Evolutionary conservation across 2,329 filamentous ascomycete genomes (phyloP).

Genomic region (Beauveria sp.): DNA sequence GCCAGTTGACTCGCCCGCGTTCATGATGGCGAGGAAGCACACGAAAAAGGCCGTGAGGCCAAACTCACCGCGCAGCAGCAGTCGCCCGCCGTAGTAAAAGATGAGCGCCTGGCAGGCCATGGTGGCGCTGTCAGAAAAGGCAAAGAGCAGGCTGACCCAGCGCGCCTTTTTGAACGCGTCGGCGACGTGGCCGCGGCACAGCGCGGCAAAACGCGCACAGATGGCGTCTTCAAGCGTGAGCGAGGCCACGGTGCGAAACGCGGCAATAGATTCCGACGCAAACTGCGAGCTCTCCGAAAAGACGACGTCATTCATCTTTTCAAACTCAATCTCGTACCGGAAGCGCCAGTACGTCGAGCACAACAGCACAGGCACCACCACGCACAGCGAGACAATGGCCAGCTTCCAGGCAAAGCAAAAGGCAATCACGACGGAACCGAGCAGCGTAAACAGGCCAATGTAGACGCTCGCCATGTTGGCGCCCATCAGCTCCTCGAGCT

Average conservation of each 20-base stretch:
- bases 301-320: conserved; percentile 58
- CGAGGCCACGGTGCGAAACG: conserved; percentile 64
- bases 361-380: conserved; percentile 45
- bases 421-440: conserved; percentile 57
- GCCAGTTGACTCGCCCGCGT: conserved; percentile 60
- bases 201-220: conserved; percentile 47
- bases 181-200: conserved; percentile 52
- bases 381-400: conserved; percentile 57
- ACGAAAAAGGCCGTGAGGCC: conserved; percentile 40
- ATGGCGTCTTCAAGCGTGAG: conserved; percentile 64
- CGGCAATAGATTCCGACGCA: conserved; percentile 64
- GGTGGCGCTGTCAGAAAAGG: conserved; percentile 59
- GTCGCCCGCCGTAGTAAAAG: conserved; percentile 59
- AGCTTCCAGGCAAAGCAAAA: conserved; percentile 74
- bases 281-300: conserved; percentile 68
- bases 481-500: conserved; percentile 57
- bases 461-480: conserved; percentile 57
- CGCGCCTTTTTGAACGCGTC: conserved; percentile 54
- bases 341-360: conserved; percentile 42
- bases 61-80: conserved; percentile 46
- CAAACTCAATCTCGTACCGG: conserved; percentile 57
- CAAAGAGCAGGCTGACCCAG: conserved; percentile 57
- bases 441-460: conserved; percentile 56
- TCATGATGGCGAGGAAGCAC: conserved; percentile 58
- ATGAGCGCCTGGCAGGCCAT: conserved; percentile 56